These are phyloP conservation scores for Fusarium clavum DNA, from an alignment of 2,329 filamentous ascomycete species.

Conservation along the genomic window DNA sequence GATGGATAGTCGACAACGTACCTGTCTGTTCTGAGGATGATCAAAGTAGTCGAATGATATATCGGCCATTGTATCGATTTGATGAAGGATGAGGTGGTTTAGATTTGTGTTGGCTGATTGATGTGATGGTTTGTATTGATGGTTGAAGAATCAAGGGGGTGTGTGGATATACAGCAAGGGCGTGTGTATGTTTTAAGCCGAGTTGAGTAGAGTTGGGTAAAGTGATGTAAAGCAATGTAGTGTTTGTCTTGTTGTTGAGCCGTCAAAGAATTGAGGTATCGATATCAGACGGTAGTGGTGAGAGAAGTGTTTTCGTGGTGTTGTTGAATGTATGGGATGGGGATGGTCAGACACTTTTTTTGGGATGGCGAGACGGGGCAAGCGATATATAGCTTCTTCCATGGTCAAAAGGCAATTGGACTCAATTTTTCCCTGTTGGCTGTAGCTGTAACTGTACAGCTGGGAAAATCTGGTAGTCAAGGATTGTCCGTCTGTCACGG, in stretches of 20 bases:
- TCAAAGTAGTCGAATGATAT: constrained; percentile 48
- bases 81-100: neutral
- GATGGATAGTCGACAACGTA: constrained; percentile 28
- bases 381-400: constrained; percentile 46
- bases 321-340: constrained; percentile 34
- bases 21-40: constrained; percentile 46
- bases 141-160: constrained; percentile 7
- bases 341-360: constrained; percentile 42
- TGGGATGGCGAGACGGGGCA: constrained; percentile 47
- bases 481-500: constrained; percentile 15
- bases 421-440: neutral
- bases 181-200: constrained; percentile 3
- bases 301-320: constrained; percentile 40
- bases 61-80: constrained; percentile 41
- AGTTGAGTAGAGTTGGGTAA: constrained; percentile 18
- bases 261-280: neutral
- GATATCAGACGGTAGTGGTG: constrained; percentile 20
- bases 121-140: constrained; percentile 9
- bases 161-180: constrained; percentile 22
- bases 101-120: constrained; percentile 30
- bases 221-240: constrained; percentile 24
- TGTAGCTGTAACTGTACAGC: neutral
- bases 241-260: neutral
- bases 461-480: constrained; percentile 7
- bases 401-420: neutral